phyloP scores from a whole-genome alignment of 345 rosid species.

The Corchorus capsularis region DNA sequence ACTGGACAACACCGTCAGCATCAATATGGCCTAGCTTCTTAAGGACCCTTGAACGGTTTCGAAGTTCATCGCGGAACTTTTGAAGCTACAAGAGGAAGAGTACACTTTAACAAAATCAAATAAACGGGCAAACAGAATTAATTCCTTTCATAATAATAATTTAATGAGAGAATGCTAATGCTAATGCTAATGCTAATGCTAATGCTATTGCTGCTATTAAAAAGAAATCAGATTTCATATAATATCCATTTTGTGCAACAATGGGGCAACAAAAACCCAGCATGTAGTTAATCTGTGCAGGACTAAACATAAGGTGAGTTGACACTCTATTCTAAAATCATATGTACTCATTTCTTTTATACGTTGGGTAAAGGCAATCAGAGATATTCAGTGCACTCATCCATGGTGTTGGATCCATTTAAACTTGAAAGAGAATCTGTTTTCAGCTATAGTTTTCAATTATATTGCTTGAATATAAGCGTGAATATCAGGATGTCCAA shows the following conservation, averaged over 20 bases:
- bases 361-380: neutral
- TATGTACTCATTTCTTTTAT: neutral
- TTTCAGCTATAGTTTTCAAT: too few relatives aligned
- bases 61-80: constrained; percentile 92
- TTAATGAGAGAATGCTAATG: neutral
- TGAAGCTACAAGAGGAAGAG: constrained; percentile 62
- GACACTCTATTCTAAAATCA: neutral
- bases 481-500: too few relatives aligned
- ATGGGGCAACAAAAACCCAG: neutral
- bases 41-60: constrained; percentile 87
- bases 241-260: neutral
- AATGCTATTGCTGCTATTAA: neutral
- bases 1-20: constrained; percentile 83
- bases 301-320: neutral
- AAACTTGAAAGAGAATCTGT: too few relatives aligned
- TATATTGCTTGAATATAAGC: too few relatives aligned
- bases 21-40: constrained; percentile 95
- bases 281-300: neutral
- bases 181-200: too few relatives aligned
- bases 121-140: neutral
- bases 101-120: neutral
- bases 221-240: neutral
- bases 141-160: neutral
- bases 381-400: too few relatives aligned
- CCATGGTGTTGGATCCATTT: neutral